Conservation (phyloP, 2,329 filamentous ascomycete species). For the Aspergillus chevalieri region DNA sequence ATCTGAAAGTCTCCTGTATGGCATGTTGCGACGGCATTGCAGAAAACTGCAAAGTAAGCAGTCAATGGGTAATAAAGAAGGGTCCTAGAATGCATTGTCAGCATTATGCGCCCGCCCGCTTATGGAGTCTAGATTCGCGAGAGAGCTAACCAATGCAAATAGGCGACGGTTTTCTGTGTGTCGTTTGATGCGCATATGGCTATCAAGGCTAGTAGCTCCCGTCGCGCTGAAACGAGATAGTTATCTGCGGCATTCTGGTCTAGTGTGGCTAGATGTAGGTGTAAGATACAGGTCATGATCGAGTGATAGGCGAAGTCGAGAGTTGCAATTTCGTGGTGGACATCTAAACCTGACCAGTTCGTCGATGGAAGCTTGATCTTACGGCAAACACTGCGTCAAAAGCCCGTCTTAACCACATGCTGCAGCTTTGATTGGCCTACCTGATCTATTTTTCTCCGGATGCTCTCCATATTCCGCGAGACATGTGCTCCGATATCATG, state of each 20-base stretch:
- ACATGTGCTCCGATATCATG: constrained; percentile 1
- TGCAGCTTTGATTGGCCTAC: constrained; percentile 1
- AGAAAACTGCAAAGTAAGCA: constrained; percentile 17
- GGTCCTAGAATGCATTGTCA: constrained; percentile 8
- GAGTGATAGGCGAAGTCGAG: constrained; percentile 17
- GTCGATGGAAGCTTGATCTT: constrained; percentile 9
- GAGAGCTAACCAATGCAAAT: constrained; percentile 12
- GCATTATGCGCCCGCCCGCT: too few relatives aligned
- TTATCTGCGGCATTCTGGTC: constrained; percentile 1
- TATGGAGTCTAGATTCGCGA: neutral
- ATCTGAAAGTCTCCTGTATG: constrained; percentile 15
- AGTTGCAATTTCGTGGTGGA: constrained; percentile 12
- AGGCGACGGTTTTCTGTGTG: constrained; percentile 10
- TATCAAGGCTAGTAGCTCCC: constrained; percentile 12
- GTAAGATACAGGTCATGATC: constrained; percentile 14
- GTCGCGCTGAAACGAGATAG: constrained; percentile 15
- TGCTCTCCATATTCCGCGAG: constrained; percentile 9
- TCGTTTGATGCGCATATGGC: constrained; percentile 13
- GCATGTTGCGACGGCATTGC: constrained; percentile 14
- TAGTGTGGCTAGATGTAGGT: constrained; percentile 8
- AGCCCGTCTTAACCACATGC: too few relatives aligned
- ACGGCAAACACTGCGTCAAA: too few relatives aligned
- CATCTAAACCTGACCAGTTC: constrained; percentile 14
- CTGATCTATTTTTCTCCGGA: constrained; percentile 8
- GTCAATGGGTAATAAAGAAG: constrained; percentile 17